A percentile compares a stretch with the other conserved stretches of the same genome.
Evolutionary conservation across 1,284 basidiomycete genomes (phyloP).

Genomic region (Pseudozyma tsukubaensis): DNA sequence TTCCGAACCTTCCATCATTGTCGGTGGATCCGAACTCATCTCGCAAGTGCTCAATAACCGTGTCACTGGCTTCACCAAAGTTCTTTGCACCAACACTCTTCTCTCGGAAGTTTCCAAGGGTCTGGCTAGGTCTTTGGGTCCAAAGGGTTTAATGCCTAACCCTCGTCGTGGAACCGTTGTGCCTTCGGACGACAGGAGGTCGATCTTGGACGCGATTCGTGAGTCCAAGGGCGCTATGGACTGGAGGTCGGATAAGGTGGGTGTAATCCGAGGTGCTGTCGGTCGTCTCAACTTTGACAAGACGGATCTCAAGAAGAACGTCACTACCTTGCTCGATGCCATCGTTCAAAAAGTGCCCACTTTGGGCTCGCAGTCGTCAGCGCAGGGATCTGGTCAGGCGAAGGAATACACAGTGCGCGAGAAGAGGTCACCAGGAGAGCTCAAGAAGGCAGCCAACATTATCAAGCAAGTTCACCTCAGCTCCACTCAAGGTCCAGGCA

Average conservation of each 20-base stretch:
- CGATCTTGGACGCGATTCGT: conserved; percentile 74
- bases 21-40: conserved; percentile 65
- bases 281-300: conserved; percentile 74
- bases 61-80: conserved; percentile 74
- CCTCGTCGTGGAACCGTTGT: conserved; percentile 89
- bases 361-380: conserved; percentile 34
- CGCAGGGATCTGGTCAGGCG: conserved; percentile 33
- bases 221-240: conserved; percentile 85
- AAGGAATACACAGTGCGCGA: conserved; percentile 32
- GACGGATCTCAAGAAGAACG: conserved; percentile 81
- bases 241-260: conserved; percentile 90
- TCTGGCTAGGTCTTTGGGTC: conserved; percentile 89
- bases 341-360: conserved; percentile 71
- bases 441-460: conserved; percentile 53
- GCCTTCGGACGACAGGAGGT: conserved; percentile 81
- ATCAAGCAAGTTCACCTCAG: conserved; percentile 78
- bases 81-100: conserved; percentile 84
- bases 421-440: conserved; percentile 36
- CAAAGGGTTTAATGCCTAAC: conserved; percentile 93
- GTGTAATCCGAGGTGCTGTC: conserved; percentile 82
- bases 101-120: conserved; percentile 77
- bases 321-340: conserved; percentile 80
- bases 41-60: conserved; percentile 58
- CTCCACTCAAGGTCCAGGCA: conserved; percentile 85
- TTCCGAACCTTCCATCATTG: conserved; percentile 42